These are phyloP conservation scores for Cinnamomum chago DNA, from an alignment of 164 flowering plant genomes.

Conservation along the genomic window DNA sequence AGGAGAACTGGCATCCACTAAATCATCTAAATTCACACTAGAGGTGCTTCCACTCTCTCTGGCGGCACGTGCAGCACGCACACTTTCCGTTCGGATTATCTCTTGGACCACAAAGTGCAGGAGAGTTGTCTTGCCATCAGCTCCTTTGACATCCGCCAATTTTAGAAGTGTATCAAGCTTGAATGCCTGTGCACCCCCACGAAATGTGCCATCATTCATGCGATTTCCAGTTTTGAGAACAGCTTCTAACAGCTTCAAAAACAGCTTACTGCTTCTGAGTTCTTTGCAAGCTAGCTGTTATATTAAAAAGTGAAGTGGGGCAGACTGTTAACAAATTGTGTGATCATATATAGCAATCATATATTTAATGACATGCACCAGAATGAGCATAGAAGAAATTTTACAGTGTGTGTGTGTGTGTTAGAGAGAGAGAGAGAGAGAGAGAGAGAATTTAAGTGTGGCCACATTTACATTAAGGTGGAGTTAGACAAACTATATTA, in stretches of 20 bases:
- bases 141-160: slow-evolving; percentile 82
- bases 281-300: slow-evolving; percentile 81
- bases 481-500: too few species aligned
- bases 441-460: neutral
- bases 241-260: slow-evolving; percentile 91
- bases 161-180: slow-evolving; percentile 94
- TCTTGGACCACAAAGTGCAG: slow-evolving; percentile 91
- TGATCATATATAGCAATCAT: neutral
- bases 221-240: slow-evolving; percentile 98
- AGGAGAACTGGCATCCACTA: slow-evolving; percentile 28
- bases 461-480: too few species aligned
- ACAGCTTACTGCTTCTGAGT: slow-evolving; percentile 69
- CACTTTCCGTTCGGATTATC: slow-evolving; percentile 84
- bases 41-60: slow-evolving; percentile 47
- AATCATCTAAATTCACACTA: slow-evolving; percentile 54
- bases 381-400: neutral
- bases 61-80: slow-evolving; percentile 60
- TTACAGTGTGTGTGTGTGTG: neutral
- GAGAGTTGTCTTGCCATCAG: slow-evolving; percentile 89
- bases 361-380: neutral
- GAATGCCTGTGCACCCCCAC: slow-evolving; percentile 95
- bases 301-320: neutral
- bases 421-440: neutral
- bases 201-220: slow-evolving; percentile 94
- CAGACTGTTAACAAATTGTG: neutral